Evolutionary conservation across 75 land plant genomes (phyloP), one percentile per base, ranked within the genome.

Genomic region (Pinus taeda): DNA sequence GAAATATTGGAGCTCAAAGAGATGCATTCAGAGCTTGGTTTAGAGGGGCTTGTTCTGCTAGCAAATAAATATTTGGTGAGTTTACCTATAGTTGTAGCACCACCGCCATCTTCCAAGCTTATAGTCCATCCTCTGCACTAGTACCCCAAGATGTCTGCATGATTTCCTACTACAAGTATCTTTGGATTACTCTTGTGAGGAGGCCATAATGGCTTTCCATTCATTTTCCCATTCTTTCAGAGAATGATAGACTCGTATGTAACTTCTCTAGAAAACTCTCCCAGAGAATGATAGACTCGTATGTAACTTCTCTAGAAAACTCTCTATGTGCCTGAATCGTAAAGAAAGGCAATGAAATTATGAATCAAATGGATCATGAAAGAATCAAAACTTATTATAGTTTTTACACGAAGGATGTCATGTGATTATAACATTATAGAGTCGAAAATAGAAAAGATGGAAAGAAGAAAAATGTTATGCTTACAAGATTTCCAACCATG

Each of bases 91-190:
- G 98, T 93, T 4, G 78, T 90, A 76, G 80, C 80, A 37, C 95
- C 93, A 78, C 84, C 83, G 6, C 22, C 24, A 45, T 93, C 98
- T 60, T 84, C 61, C 93, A 93, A 90, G 6, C 73, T 79, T 49
- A 81, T 79, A 11, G 98, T 95, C 98, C 98, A 95, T 26, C 26
- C 26, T 26, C 0, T 0, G 0, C 26, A 26, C 26, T 26, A 26
- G 26, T 26, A 26, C 26, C 95, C 98, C 39, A 93, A 83, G 80
- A 93, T 80, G 82, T 95, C 91, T 60, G 96, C 96, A 83, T 93
- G 98, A 33, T 81, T 75, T 64, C 98, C 98, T 55, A 84, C 83
- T 76, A 95, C 92, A 64, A 95, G 88, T 73, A 95, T 88, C 85
- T 79, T 90, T 66, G 60, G 75, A 5, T 93, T 89, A 60, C 77